A percentile compares a stretch with the other conserved stretches of the same genome.
Conservation (phyloP, 768 basidiomycete species). For the Hydnum rufescens region DNA sequence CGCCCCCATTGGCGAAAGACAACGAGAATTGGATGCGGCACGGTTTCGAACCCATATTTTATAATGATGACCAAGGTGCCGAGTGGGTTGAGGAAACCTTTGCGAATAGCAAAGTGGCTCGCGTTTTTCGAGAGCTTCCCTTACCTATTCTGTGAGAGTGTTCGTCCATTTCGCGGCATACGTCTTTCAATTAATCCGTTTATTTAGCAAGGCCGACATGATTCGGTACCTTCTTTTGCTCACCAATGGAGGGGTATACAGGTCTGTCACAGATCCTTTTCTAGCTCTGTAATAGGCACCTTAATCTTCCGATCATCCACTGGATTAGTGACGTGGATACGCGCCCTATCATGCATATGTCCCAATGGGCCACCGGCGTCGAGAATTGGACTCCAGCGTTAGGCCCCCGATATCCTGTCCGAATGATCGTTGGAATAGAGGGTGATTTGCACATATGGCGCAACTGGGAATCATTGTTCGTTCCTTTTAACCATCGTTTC, state of each 20-base stretch:
- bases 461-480: neutral
- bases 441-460: neutral
- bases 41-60: constrained; percentile 1
- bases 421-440: neutral
- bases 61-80: neutral
- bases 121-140: constrained; percentile 1
- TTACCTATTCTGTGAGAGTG: constrained; percentile 1
- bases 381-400: neutral
- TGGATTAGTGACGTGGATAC: constrained; percentile 21
- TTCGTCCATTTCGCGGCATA: neutral
- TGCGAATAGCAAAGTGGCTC: constrained; percentile 2
- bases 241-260: constrained; percentile 15
- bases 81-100: constrained; percentile 3
- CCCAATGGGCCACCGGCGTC: constrained; percentile 14
- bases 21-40: neutral
- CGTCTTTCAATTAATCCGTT: constrained; percentile 1
- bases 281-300: neutral
- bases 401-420: neutral
- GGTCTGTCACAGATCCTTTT: neutral
- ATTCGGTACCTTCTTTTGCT: constrained; percentile 8
- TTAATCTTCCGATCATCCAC: neutral
- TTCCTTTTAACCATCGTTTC: neutral
- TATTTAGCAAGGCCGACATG: constrained; percentile 9
- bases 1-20: neutral
- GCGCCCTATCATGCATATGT: constrained; percentile 16